These are phyloP conservation scores for Phalaenopsis aphrodite DNA, from an alignment of 106 monocot genomes.

Conservation along the genomic window DNA sequence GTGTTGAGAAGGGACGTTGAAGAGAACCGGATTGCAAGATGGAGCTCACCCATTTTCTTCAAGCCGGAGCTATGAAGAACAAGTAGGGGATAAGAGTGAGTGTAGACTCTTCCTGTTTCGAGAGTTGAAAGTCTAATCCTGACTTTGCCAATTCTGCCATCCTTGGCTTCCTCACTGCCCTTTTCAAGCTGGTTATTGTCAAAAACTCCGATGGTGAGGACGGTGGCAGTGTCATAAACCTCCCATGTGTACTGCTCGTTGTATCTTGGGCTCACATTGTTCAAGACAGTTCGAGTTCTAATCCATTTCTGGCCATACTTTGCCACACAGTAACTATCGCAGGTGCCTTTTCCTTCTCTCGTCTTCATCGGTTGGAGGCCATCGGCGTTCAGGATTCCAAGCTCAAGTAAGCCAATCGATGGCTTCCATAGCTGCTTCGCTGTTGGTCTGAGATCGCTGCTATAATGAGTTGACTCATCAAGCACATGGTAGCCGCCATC, in stretches of 20 bases:
- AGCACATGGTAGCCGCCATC: conserved; percentile 83
- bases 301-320: conserved; percentile 80
- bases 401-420: conserved; percentile 48
- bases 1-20: conserved; percentile 28
- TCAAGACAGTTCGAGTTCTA: conserved; percentile 55
- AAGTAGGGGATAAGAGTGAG: conserved; percentile 54
- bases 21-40: conserved; percentile 65
- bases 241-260: conserved; percentile 81
- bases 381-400: conserved; percentile 45
- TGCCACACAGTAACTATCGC: conserved; percentile 71
- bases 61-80: conserved; percentile 52
- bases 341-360: conserved; percentile 31
- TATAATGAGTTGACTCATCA: conserved; percentile 55
- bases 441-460: conserved; percentile 62
- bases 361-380: conserved; percentile 54
- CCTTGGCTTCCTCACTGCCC: conserved; percentile 16
- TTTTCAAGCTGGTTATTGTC: conserved; percentile 41
- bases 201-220: conserved; percentile 50
- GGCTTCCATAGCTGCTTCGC: conserved; percentile 66
- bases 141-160: conserved; percentile 54
- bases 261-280: conserved; percentile 45
- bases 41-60: conserved; percentile 78
- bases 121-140: conserved; percentile 70
- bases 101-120: conserved; percentile 51
- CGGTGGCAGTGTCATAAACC: conserved; percentile 59